Percentiles rank a stretch among this genome's conserved stretches.
These are phyloP conservation scores for Coniosporium uncinatum DNA, from an alignment of 2,329 filamentous ascomycete genomes.

Conservation along the genomic window DNA sequence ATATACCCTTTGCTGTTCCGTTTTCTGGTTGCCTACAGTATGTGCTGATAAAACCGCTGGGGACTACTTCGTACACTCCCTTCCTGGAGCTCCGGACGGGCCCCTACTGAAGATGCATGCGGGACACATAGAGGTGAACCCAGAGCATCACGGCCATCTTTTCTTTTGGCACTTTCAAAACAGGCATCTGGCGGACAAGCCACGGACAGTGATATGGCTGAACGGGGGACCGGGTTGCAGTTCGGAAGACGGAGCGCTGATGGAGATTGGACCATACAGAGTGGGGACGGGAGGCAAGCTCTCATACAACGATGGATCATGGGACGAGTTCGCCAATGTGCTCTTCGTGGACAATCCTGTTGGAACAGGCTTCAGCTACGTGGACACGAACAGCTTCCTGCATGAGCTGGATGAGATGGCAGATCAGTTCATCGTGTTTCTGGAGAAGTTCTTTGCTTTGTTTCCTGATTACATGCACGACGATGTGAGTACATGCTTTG, in stretches of 20 bases:
- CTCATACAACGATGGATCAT: conserved; percentile 85
- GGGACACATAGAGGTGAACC: conserved; percentile 88
- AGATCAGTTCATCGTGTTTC: conserved; percentile 77
- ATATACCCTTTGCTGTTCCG: neutral
- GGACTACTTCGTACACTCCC: conserved; percentile 83
- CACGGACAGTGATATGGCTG: conserved; percentile 92
- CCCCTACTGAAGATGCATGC: conserved; percentile 95
- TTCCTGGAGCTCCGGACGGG: conserved; percentile 79
- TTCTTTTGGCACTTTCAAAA: conserved; percentile 99
- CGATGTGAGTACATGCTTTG: conserved; percentile 61
- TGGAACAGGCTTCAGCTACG: conserved; percentile 94
- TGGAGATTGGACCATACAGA: conserved; percentile 94
- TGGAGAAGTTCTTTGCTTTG: conserved; percentile 86
- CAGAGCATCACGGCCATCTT: conserved; percentile 82
- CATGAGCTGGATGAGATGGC: conserved; percentile 88
- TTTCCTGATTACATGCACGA: conserved; percentile 92
- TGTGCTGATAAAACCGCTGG: conserved; percentile 55
- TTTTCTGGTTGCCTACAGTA: neutral
- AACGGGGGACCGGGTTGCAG: conserved; percentile 97
- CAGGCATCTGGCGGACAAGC: conserved; percentile 85
- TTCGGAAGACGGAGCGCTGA: conserved; percentile 93
- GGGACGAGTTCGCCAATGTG: conserved; percentile 97
- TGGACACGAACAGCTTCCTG: conserved; percentile 82
- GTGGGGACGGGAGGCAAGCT: conserved; percentile 69
- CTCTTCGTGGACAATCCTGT: conserved; percentile 98